A percentile compares a stretch with the other conserved stretches of the same genome.
These are phyloP conservation scores for Pseudopyrenochaeta lycopersici DNA, from an alignment of 2,329 filamentous ascomycete genomes.

Conservation along the genomic window DNA sequence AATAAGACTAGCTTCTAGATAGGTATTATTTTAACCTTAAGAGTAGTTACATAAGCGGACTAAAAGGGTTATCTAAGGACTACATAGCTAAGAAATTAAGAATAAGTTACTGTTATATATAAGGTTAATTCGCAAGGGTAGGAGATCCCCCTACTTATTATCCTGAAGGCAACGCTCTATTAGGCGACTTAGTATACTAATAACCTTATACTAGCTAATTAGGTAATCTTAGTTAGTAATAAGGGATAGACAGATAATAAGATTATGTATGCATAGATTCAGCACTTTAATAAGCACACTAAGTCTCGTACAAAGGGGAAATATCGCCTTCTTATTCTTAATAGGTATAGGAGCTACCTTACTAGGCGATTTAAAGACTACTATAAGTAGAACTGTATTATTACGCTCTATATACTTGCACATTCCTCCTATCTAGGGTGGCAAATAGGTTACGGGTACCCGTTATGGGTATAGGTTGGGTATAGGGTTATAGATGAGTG, in stretches of 20 bases:
- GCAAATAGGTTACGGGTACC: too few species aligned
- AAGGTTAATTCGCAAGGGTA: slow-evolving; percentile 1
- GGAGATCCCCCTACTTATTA: slow-evolving; percentile 10
- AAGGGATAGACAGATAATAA: slow-evolving; percentile 8
- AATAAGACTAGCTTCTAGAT: slow-evolving; percentile 26
- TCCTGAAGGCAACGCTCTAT: slow-evolving; percentile 4
- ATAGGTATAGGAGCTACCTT: slow-evolving; percentile 49
- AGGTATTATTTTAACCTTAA: slow-evolving; percentile 11
- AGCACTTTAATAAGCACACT: slow-evolving; percentile 9
- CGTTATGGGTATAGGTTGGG: too few species aligned
- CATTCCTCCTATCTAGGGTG: slow-evolving; percentile 50
- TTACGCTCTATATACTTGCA: slow-evolving; percentile 45
- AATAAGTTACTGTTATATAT: slow-evolving; percentile 1
- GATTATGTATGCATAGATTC: slow-evolving; percentile 1
- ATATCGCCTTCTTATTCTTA: slow-evolving; percentile 41
- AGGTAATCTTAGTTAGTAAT: slow-evolving; percentile 7
- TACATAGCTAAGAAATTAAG: not conserved
- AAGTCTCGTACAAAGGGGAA: slow-evolving; percentile 3
- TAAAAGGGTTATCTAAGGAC: not conserved
- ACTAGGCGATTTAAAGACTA: slow-evolving; percentile 46
- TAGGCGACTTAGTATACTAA: not conserved
- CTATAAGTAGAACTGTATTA: slow-evolving; percentile 23
- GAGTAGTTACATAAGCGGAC: slow-evolving; percentile 3
- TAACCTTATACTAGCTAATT: slow-evolving; percentile 1
- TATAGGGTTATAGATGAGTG: too few species aligned